Evolutionary conservation across 2,329 filamentous ascomycete genomes (phyloP).

Genomic region (Cadophora malorum): DNA sequence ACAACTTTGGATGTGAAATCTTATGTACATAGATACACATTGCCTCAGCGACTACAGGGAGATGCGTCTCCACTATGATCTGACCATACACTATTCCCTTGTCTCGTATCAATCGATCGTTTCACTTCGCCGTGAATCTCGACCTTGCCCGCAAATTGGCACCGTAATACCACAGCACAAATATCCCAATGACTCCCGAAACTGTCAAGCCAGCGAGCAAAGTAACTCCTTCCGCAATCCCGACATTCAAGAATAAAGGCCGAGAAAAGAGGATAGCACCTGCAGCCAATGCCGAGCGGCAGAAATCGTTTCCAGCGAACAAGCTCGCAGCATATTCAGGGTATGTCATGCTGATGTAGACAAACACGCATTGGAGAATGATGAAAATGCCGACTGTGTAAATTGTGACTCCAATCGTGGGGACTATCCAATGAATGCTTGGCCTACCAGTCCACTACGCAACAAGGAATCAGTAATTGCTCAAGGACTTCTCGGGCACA

Average conservation of each 20-base stretch:
- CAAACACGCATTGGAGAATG: conserved; percentile 63
- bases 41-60: not conserved
- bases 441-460: conserved; percentile 50
- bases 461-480: too few species aligned
- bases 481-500: too few species aligned
- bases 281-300: conserved; percentile 51
- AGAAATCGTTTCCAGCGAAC: conserved; percentile 51
- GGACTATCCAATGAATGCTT: conserved; percentile 59
- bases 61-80: not conserved
- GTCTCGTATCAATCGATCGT: not conserved
- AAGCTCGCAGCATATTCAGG: conserved; percentile 62
- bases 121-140: conserved; percentile 28
- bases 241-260: conserved; percentile 64
- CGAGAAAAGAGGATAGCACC: conserved; percentile 62
- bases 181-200: conserved; percentile 63
- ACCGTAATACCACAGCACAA: conserved; percentile 29
- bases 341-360: conserved; percentile 60
- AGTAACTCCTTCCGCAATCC: conserved; percentile 61
- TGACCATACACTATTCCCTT: not conserved
- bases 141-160: conserved; percentile 28
- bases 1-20: not conserved
- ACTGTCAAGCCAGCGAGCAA: conserved; percentile 60
- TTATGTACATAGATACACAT: not conserved
- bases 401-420: conserved; percentile 59
- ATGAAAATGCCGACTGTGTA: conserved; percentile 55